phyloP scores from a whole-genome alignment of 2,329 filamentous ascomycete species.

The Colletotrichum coccodes region DNA sequence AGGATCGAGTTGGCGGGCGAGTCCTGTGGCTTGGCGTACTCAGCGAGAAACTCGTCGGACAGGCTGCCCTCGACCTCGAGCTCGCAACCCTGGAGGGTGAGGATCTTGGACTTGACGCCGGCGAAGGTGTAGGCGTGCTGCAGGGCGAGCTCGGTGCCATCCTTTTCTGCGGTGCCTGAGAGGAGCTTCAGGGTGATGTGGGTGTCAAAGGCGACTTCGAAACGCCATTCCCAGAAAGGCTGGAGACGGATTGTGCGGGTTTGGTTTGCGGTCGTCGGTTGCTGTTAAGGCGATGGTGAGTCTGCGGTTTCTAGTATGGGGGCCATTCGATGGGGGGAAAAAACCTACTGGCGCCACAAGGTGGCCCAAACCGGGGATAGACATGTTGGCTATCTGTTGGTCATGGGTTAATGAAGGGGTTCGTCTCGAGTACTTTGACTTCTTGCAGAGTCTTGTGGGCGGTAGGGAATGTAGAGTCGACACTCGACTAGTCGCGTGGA shows the following conservation, averaged over 20 bases:
- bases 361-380: constrained; percentile 79
- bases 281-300: constrained; percentile 24
- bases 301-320: not conserved
- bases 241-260: constrained; percentile 63
- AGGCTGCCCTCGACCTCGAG: constrained; percentile 78
- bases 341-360: constrained; percentile 67
- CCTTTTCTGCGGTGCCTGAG: constrained; percentile 88
- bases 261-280: constrained; percentile 49
- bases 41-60: constrained; percentile 65
- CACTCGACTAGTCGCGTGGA: not conserved
- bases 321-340: constrained; percentile 5
- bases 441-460: not conserved
- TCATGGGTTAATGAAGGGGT: not conserved
- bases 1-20: constrained; percentile 84
- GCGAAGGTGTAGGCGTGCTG: constrained; percentile 84
- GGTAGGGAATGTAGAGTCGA: not conserved
- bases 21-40: constrained; percentile 76
- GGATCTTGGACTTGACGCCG: constrained; percentile 86
- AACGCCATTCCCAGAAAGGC: constrained; percentile 80
- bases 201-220: constrained; percentile 70
- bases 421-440: not conserved
- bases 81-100: constrained; percentile 91
- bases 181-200: constrained; percentile 69
- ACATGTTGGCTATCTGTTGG: constrained; percentile 59
- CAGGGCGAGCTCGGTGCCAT: constrained; percentile 90